These are phyloP conservation scores for Epichloe gansuensis DNA, from an alignment of 2,329 filamentous ascomycete genomes.

Conservation along the genomic window DNA sequence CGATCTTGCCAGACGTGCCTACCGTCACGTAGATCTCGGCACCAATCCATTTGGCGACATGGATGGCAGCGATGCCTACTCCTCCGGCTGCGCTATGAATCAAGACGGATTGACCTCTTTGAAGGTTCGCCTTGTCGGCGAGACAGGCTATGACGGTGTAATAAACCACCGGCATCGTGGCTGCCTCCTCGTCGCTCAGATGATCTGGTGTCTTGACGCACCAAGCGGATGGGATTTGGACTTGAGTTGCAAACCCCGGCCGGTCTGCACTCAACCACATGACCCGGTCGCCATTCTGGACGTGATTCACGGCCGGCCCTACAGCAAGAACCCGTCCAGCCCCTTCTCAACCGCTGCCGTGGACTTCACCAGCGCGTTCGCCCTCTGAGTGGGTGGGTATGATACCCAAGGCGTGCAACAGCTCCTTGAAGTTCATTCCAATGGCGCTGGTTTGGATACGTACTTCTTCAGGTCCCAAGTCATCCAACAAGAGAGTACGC, in stretches of 20 bases:
- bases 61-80: too few species aligned
- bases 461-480: too few species aligned
- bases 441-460: too few species aligned
- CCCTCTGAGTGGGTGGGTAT: not conserved
- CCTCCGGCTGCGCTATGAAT: too few species aligned
- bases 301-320: not conserved
- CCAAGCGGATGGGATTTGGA: not conserved
- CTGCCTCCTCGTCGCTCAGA: not conserved
- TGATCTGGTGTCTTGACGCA: not conserved
- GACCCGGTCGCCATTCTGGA: not conserved
- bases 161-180: not conserved
- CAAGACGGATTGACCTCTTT: too few species aligned
- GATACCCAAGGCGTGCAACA: not conserved
- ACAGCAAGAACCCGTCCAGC: not conserved
- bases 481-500: too few species aligned
- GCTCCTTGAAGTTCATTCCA: not conserved
- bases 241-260: too few species aligned
- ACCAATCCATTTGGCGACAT: not conserved
- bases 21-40: not conserved
- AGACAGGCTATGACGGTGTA: not conserved
- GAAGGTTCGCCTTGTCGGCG: too few species aligned
- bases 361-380: too few species aligned
- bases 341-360: not conserved
- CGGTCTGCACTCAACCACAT: not conserved
- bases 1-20: not conserved